Conservation (phyloP, 2,329 filamentous ascomycete species). For the Paramyrothecium sp. region DNA sequence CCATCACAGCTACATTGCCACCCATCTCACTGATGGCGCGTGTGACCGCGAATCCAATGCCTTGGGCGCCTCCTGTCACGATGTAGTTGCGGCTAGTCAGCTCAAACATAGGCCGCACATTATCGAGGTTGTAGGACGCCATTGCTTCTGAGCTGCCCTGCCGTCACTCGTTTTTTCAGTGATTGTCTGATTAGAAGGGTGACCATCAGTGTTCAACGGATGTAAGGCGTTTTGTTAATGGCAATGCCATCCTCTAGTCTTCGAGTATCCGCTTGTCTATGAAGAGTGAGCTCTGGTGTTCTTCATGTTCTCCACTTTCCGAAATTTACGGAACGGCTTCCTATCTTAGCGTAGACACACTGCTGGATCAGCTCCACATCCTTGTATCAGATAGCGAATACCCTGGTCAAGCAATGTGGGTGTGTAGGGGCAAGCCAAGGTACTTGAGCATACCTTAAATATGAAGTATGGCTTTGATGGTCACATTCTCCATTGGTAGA, state of each 20-base stretch:
- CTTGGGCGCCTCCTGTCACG: constrained; percentile 36
- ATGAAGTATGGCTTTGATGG: too few species aligned
- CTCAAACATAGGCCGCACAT: constrained; percentile 29
- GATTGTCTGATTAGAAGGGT: not conserved
- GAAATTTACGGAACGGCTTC: not conserved
- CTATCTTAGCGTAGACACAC: not conserved
- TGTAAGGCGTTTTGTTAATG: not conserved
- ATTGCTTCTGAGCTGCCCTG: not conserved
- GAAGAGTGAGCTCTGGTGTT: too few species aligned
- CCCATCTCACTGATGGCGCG: constrained; percentile 38
- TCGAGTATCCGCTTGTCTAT: too few species aligned
- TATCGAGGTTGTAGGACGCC: constrained; percentile 11
- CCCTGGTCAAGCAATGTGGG: too few species aligned
- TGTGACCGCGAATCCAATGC: constrained; percentile 35
- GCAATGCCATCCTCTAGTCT: not conserved
- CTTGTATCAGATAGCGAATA: too few species aligned
- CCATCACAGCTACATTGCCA: constrained; percentile 36
- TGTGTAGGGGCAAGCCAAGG: too few species aligned
- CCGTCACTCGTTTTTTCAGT: not conserved
- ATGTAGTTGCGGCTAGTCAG: constrained; percentile 32
- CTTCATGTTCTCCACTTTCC: not conserved
- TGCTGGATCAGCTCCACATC: too few species aligned
- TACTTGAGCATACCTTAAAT: too few species aligned
- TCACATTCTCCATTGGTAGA: too few species aligned
- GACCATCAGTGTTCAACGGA: not conserved